phyloP scores from a whole-genome alignment of 2,329 filamentous ascomycete species.

The Arthrobotrys entomopaga region DNA sequence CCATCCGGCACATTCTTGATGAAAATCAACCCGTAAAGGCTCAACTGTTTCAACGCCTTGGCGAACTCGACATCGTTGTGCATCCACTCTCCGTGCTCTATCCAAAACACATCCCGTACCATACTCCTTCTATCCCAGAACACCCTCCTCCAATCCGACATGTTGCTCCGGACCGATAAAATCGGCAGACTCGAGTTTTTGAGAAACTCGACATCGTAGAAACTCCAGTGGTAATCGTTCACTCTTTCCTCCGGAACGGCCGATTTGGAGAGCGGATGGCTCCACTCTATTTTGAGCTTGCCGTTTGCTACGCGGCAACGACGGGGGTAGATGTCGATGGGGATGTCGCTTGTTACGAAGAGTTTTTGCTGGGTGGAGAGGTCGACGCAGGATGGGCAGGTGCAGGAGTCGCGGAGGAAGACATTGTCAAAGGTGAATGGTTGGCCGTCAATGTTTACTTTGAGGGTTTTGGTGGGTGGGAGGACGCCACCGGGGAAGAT shows the following conservation, averaged over 20 bases:
- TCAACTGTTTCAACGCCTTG: slow-evolving; percentile 71
- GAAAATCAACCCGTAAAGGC: slow-evolving; percentile 78
- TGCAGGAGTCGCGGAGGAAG: slow-evolving; percentile 69
- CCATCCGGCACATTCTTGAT: slow-evolving; percentile 76
- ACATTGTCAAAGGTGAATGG: slow-evolving; percentile 57
- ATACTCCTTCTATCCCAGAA: slow-evolving; percentile 66
- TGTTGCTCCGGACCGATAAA: slow-evolving; percentile 54
- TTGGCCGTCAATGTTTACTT: slow-evolving; percentile 55
- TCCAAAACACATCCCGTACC: slow-evolving; percentile 66
- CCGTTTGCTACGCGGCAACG: slow-evolving; percentile 63
- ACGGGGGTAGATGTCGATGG: slow-evolving; percentile 64
- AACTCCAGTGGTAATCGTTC: slow-evolving; percentile 52
- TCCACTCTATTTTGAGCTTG: slow-evolving; percentile 71
- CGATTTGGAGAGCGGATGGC: slow-evolving; percentile 55
- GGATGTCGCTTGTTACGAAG: slow-evolving; percentile 74
- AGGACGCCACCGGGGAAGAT: slow-evolving; percentile 35
- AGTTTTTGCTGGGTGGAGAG: slow-evolving; percentile 71
- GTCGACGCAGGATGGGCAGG: slow-evolving; percentile 69
- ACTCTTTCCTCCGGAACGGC: slow-evolving; percentile 52
- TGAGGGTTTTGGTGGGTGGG: slow-evolving; percentile 39
- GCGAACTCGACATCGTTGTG: slow-evolving; percentile 69
- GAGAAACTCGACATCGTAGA: slow-evolving; percentile 59
- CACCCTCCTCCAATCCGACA: slow-evolving; percentile 62
- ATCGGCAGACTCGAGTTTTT: slow-evolving; percentile 59
- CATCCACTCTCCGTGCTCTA: slow-evolving; percentile 80